Evolutionary conservation across 768 basidiomycete genomes (phyloP).

Genomic region (Calocybe gangraenosa): DNA sequence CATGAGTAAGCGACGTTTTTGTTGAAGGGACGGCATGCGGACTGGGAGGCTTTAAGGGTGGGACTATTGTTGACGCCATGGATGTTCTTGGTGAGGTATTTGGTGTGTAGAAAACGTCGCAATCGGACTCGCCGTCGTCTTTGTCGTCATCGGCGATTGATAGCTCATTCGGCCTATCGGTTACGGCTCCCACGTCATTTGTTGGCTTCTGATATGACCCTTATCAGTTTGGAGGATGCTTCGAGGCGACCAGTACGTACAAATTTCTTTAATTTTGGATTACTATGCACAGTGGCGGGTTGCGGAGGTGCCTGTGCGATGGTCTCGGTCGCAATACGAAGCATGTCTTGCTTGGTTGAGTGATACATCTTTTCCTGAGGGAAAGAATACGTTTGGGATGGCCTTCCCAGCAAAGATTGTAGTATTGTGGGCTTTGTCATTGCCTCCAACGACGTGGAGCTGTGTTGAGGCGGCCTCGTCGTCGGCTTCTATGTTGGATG

Average conservation of each 20-base stretch:
- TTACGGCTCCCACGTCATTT: constrained; percentile 14
- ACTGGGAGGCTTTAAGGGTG: constrained; percentile 23
- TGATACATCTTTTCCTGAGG: constrained; percentile 44
- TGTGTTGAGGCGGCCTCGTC: constrained; percentile 1
- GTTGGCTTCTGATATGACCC: constrained; percentile 8
- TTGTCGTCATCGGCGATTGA: constrained; percentile 12
- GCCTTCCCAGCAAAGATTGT: constrained; percentile 57
- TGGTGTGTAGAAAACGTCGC: constrained; percentile 63
- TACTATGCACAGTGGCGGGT: constrained; percentile 7
- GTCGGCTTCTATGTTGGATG: no score
- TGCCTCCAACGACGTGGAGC: background rate
- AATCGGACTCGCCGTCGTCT: constrained; percentile 31
- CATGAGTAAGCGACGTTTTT: constrained; percentile 17
- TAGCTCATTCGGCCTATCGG: constrained; percentile 1
- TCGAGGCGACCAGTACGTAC: constrained; percentile 8
- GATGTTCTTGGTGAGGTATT: constrained; percentile 50
- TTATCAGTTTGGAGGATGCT: constrained; percentile 4
- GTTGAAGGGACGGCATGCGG: constrained; percentile 22
- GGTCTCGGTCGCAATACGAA: constrained; percentile 42
- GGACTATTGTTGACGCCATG: constrained; percentile 28
- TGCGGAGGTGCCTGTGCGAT: constrained; percentile 12
- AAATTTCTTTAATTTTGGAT: constrained; percentile 3
- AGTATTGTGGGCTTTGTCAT: constrained; percentile 57
- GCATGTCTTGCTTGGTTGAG: constrained; percentile 47
- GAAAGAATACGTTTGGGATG: constrained; percentile 58